Evolutionary conservation across 352 stramenopile genomes (phyloP).

Genomic region (Phytophthora quininea): DNA sequence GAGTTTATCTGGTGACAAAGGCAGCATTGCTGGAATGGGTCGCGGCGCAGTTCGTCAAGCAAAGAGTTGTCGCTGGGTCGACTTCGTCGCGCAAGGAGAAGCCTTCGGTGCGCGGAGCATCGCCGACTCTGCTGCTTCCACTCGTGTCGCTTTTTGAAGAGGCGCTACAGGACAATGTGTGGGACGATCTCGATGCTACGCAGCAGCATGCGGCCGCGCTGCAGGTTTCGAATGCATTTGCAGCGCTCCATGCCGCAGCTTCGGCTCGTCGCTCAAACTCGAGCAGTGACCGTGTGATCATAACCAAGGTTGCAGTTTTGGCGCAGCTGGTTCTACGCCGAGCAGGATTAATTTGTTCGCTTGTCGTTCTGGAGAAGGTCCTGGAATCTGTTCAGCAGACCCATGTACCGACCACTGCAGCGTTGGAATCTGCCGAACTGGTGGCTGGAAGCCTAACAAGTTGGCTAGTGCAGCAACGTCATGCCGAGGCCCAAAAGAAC

Average conservation of each 20-base stretch:
- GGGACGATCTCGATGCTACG: constrained; percentile 36
- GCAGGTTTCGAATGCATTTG: constrained; percentile 49
- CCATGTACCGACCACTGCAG: neutral
- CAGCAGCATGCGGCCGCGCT: constrained; percentile 47
- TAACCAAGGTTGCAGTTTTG: constrained; percentile 28
- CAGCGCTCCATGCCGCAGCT: constrained; percentile 31
- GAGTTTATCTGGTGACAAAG: constrained; percentile 68
- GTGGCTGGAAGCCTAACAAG: constrained; percentile 36
- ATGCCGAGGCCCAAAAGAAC: constrained; percentile 55
- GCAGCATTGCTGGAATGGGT: constrained; percentile 72
- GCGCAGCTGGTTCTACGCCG: constrained; percentile 38
- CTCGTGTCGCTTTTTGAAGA: constrained; percentile 47
- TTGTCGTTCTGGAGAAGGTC: constrained; percentile 43
- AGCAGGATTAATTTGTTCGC: constrained; percentile 40
- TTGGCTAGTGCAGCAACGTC: constrained; percentile 47
- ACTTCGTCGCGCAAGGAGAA: constrained; percentile 11
- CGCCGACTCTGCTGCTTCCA: constrained; percentile 39
- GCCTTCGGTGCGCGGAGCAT: constrained; percentile 15
- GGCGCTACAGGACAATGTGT: constrained; percentile 25
- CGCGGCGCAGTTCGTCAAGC: constrained; percentile 39
- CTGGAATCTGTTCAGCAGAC: constrained; percentile 21
- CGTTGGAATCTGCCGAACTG: constrained; percentile 41
- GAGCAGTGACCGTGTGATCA: constrained; percentile 19
- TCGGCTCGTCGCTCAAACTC: constrained; percentile 6
- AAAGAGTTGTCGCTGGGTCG: constrained; percentile 14